Evolutionary conservation across 2,329 filamentous ascomycete species (phyloP).

Genomic region (Aureobasidium melanogenum): DNA sequence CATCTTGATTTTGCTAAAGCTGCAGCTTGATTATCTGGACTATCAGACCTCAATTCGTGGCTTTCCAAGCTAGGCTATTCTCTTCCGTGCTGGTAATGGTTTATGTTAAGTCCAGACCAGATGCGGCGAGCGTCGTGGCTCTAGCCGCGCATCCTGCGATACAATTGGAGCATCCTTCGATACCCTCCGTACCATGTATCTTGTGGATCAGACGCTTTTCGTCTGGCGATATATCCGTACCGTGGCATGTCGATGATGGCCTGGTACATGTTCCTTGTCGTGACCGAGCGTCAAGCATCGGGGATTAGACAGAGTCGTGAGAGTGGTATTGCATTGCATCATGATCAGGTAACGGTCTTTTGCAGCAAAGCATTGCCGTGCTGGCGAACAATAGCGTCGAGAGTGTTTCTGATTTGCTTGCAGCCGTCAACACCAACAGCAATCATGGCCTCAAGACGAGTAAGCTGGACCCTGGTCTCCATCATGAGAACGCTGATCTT

Average conservation of each 20-base stretch:
- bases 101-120: background rate
- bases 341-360: constrained; percentile 7
- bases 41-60: background rate
- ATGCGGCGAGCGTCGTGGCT: background rate
- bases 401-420: constrained; percentile 68
- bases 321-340: background rate
- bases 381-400: constrained; percentile 71
- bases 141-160: background rate
- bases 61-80: background rate
- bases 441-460: constrained; percentile 81
- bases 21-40: background rate
- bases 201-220: background rate
- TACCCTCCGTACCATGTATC: background rate
- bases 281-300: background rate
- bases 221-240: background rate
- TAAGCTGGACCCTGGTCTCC: constrained; percentile 79
- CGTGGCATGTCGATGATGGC: background rate
- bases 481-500: constrained; percentile 72
- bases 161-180: background rate
- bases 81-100: background rate
- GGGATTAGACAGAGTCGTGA: background rate
- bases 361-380: constrained; percentile 58
- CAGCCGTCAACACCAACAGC: constrained; percentile 88
- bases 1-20: background rate
- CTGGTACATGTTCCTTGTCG: background rate